Conservation (phyloP, 208 protist species). For the Leishmania arabica region DNA sequence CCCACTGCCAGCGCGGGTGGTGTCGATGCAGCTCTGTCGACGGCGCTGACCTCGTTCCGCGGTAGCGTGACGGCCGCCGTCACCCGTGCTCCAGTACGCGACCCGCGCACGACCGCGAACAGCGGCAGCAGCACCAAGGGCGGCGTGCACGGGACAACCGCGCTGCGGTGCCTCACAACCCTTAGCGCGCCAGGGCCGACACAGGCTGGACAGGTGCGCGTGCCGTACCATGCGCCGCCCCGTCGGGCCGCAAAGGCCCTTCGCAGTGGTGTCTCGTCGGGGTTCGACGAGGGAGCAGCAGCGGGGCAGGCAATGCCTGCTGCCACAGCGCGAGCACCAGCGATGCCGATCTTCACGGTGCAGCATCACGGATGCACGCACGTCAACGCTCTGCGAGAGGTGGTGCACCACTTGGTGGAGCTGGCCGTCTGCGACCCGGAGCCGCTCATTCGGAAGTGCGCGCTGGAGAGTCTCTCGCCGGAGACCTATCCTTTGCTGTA, state of each 20-base stretch:
- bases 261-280: background rate
- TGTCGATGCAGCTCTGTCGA: background rate
- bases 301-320: background rate
- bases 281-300: background rate
- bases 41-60: background rate
- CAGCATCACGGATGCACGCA: constrained; percentile 65
- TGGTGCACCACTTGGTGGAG: constrained; percentile 68
- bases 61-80: constrained; percentile 23
- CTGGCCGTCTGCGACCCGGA: constrained; percentile 74
- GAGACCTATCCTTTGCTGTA: constrained; percentile 74
- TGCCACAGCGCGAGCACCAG: background rate
- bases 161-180: constrained; percentile 10
- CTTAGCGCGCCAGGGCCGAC: background rate
- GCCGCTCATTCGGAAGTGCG: constrained; percentile 55
- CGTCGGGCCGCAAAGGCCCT: background rate
- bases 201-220: background rate
- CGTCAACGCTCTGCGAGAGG: constrained; percentile 61
- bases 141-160: background rate
- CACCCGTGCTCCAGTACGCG: constrained; percentile 21
- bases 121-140: background rate
- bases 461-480: constrained; percentile 49
- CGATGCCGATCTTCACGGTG: constrained; percentile 18
- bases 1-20: background rate
- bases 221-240: background rate
- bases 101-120: constrained; percentile 16